Evolutionary conservation across 1,284 basidiomycete genomes (phyloP), one percentile per base, ranked within the genome.

Genomic region (Apiotrichum sp.): DNA sequence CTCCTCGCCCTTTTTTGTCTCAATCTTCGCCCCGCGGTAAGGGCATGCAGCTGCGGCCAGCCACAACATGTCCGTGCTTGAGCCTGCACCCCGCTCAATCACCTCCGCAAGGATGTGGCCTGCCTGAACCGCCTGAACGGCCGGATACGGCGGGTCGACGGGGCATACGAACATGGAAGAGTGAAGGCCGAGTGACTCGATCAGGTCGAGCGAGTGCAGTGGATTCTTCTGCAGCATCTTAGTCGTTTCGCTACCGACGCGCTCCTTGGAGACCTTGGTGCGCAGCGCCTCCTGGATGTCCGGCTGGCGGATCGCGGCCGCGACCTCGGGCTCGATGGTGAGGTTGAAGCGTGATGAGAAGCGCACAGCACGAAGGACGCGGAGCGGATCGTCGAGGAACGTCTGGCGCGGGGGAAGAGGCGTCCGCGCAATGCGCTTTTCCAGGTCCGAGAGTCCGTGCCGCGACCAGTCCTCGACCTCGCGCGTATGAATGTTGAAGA

Each of bases 401-500:
- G 96, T 99, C 69, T 91, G 84, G 58, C 80, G 77, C 1, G 96
- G 89, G 3, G 89, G 80, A 14, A 98, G 77, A 0, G 96, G 96
- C 1, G 96, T 98, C 13, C 96, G 82, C 45, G 98, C 86, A 39
- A 91, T 79, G 1, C 89, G 88, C 33, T 80, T 76, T n/a, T 80
- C 79, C 2, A 99, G 78, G 75, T 99, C 96, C 11, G 83, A 75
- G 34, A 98, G 76, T 8, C 96, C 96, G 85, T 91, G 69, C 34
- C 81, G 83, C 1, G 93, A 97, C 66, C 83, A 83, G 74, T 99
- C 96, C 72, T 99, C 96, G 1, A 99, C 86, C 9, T 78, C 65
- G n/a, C 85, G 81, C 1, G 88, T 86, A 67, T 98, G 93, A 0
- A 98, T 83, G 63, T 99, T 98, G 78, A 93, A 98, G 76, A 98